Conservation (phyloP, 2,329 filamentous ascomycete genomes). For the Talaromyces pinophilus region DNA sequence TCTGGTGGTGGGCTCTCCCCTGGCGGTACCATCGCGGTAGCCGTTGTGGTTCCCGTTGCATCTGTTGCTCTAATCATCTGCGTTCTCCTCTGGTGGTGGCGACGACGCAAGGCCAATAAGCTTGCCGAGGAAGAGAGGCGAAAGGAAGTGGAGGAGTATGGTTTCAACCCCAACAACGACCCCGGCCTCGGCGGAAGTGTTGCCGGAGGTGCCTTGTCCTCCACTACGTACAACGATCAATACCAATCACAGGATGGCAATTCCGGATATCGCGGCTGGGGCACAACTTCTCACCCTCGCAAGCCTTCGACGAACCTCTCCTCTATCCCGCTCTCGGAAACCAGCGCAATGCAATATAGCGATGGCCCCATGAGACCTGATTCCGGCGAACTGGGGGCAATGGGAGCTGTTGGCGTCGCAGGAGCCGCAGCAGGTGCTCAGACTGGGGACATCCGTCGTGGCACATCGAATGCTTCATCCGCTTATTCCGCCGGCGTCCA, state of each 20-base stretch:
- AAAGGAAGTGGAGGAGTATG: conserved; percentile 96
- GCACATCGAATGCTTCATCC: conserved; percentile 92
- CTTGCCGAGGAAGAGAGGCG: conserved; percentile 82
- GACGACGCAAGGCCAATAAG: conserved; percentile 82
- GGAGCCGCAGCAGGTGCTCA: conserved; percentile 68
- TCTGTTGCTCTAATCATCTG: conserved; percentile 80
- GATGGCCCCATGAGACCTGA: conserved; percentile 62
- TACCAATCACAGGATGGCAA: conserved; percentile 33
- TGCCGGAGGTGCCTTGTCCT: conserved; percentile 46
- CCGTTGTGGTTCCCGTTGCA: conserved; percentile 89
- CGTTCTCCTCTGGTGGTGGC: conserved; percentile 79
- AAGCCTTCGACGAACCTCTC: conserved; percentile 90
- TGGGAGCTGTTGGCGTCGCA: conserved; percentile 72
- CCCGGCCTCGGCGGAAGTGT: conserved; percentile 69
- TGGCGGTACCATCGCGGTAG: conserved; percentile 78
- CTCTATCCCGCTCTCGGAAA: conserved; percentile 71
- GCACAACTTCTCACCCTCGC: conserved; percentile 72
- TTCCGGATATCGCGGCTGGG: conserved; percentile 92
- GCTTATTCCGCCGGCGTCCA: conserved; percentile 82
- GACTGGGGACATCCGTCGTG: conserved; percentile 73
- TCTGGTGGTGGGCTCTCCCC: conserved; percentile 41
- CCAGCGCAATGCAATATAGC: conserved; percentile 59
- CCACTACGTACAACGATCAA: conserved; percentile 37
- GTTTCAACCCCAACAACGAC: conserved; percentile 96
- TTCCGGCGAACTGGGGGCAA: conserved; percentile 74